Base-by-base conservation (phyloP, 1,284 basidiomycete genomes). In the Heterobasidion irregulare region DNA sequence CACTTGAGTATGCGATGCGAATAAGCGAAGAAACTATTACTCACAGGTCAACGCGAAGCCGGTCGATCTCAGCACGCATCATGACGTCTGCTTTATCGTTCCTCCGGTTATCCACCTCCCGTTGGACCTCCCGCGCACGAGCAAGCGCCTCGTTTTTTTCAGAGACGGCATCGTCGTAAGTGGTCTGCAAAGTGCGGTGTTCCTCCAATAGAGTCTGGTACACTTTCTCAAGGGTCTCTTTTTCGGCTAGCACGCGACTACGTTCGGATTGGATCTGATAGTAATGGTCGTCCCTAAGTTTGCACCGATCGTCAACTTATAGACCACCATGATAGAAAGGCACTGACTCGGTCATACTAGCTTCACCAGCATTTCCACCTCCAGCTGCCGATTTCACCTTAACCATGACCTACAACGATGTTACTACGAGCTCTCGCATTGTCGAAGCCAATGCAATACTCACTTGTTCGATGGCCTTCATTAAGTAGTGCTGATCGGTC, bases 391-490 rank as follows among this genome's bases (percentile, higher is more conserved):
- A 67, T 50, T 75, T 75, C 58, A 88, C 80, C 65, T 83, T 89
- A 15, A 76, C 75, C 84, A 91, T 92, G 46, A 90, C 81, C 88
- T 91, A 32, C 35, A 52, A n/a, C 9, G 46, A 44, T 19, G 26
- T 61, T 5, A 15, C 54, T 32, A 53, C 43, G 15, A 38, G 57
- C 35, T 57, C 57, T 55, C 57, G n/a, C 32, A 35, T 35, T 36
- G 45, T 41, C 26, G 18, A 19, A 10, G 18, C 26, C 5, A 18
- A 4, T 32, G 26, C n/a, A 12, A 34, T 50, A 64, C 75, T 50
- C 59, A 86, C 89, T 76, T 89, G 84, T 69, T 93, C 91, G 58
- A 93, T 93, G 54, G 89, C 84, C 69, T 80, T 86, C 92, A 94
- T 91, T 56, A 93, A 72, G 65, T 82, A 74, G 69, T 90, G 86